Base-by-base conservation (phyloP, 2,329 filamentous ascomycete genomes). In the Paraphoma chrysanthemicola region DNA sequence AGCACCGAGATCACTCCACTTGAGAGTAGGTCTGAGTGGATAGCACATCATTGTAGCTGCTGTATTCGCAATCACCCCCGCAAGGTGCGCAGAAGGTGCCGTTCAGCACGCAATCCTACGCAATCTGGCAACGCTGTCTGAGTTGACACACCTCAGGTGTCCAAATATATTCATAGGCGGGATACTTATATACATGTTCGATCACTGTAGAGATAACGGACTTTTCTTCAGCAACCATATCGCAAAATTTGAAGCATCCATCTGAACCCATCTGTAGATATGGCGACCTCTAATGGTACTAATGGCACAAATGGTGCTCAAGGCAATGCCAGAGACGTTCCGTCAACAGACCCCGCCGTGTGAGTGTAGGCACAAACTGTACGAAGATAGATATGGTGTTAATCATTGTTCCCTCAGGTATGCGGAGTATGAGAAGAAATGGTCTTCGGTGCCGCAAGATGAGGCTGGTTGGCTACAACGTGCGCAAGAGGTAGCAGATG, bases 401-500 rank as follows among this genome's bases (percentile, higher is more conserved):
- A 5, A 23, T 23, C 23, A 23, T 3, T 38, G 3, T n/a, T 11
- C 33, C 10, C 33, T 38, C 39, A 42, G 39, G 11, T 83, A 83
- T 56, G 66, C 73, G 11, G 57, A 72, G 36, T 79, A 81, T 53
- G 66, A 80, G 53, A 59, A 72, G 33, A 70, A 74, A 36, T 81
- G 72, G 44, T 57, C 70, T 2, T 61, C 68, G 0, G 64, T 79
- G 0, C 83, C 83, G 2, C 60, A 72, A 39, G 77, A 74, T 5
- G 67, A 78, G 12, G 70, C 75, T 14, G 77, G 63, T 54, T 86
- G 83, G 83, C 60, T 85, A 7, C 66, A 71, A 4, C 77, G 83
- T 44, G 83, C 83, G 6, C 72, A 73, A n/a, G 76, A 80, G 29
- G 83, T 86, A 3, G 75, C 81, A 4, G 72, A 79, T 8, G 79